Evolutionary conservation across 2,329 filamentous ascomycete species (phyloP), one percentile per base, ranked within the genome.

Genomic region (Harringtonia lauricola): DNA sequence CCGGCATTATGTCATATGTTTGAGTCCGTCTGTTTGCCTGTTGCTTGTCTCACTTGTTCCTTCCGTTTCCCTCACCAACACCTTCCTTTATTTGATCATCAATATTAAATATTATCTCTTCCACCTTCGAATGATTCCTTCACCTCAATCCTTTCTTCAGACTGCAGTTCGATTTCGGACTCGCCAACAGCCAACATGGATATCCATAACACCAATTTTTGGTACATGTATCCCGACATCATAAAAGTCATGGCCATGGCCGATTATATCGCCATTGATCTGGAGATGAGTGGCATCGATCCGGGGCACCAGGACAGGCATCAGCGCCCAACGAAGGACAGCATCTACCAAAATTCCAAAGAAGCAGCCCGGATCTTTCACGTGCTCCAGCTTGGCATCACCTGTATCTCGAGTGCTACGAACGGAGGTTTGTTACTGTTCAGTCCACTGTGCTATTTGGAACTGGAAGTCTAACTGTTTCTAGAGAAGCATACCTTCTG

Each of bases 221-320:
- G 55, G 53, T 15, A 28, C 4, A 21, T 47, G 8, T 49, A 67
- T 8, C 57, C 60, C 0, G 15, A 7, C 2, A 51, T 66, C 5
- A 43, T 66, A 1, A 28, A 54, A 0, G 48, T 52, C 2, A 58
- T 64, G 8, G 46, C 55, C 8, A 44, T 50, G 10, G 56, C 60
- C 1, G 48, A 55, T 1, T 63, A 57, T 43, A 53, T 63, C 0
- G 50, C 59, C 8, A 50, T 67, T 5, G 62, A 65, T 39, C 39
- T 65, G 31, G 63, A 65, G 51, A 65, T 65, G 61, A 58, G 55
- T 2, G 63, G 63, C 6, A 57, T 64, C 29, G 39, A 44, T 14
- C 37, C 36, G 4, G 40, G 38, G 12, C 24, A 12, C 2, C 18
- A 22, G 2, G 21, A 15, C 21, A 28, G 19, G 1, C 19, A 26